Percentiles rank a stretch among this genome's conserved stretches.
Conservation (phyloP, 2,329 filamentous ascomycete species). For the Aspergillus neoniger region DNA sequence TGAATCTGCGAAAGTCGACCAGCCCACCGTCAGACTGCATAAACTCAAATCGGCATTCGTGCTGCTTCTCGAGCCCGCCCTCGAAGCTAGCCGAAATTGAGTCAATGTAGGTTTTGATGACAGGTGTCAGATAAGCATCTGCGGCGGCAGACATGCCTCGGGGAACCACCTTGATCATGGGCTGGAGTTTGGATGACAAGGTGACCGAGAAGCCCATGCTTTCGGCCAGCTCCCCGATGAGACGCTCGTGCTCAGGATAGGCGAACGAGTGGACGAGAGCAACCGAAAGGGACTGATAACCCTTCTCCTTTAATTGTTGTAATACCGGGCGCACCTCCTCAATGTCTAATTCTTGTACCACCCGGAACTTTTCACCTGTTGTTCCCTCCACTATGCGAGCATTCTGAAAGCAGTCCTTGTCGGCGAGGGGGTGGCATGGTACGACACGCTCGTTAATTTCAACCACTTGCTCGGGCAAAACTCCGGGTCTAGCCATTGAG, state of each 20-base stretch:
- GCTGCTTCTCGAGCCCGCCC: constrained; percentile 73
- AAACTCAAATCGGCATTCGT: constrained; percentile 80
- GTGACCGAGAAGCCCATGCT: constrained; percentile 81
- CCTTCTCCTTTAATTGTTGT: constrained; percentile 66
- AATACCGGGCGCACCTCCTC: constrained; percentile 61
- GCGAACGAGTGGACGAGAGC: constrained; percentile 90
- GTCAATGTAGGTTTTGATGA: constrained; percentile 73
- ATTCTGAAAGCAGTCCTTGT: constrained; percentile 72
- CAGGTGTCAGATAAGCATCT: constrained; percentile 77
- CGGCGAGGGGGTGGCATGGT: constrained; percentile 60
- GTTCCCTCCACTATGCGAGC: constrained; percentile 62
- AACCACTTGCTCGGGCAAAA: constrained; percentile 78
- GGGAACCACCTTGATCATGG: constrained; percentile 81
- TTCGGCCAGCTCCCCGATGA: constrained; percentile 74
- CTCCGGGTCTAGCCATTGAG: constrained; percentile 80
- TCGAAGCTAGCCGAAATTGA: constrained; percentile 66
- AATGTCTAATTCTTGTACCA: constrained; percentile 62
- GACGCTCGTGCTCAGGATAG: constrained; percentile 78
- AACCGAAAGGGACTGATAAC: constrained; percentile 78
- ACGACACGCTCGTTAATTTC: constrained; percentile 89
- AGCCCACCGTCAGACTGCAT: constrained; percentile 87
- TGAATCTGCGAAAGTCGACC: constrained; percentile 65
- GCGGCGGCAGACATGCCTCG: constrained; percentile 75
- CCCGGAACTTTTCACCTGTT: constrained; percentile 66
- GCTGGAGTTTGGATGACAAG: constrained; percentile 77